Percentiles rank a stretch among this genome's conserved stretches.
Evolutionary conservation across 495 filamentous ascomycete species (phyloP).

Genomic region (Glonium stellatum): DNA sequence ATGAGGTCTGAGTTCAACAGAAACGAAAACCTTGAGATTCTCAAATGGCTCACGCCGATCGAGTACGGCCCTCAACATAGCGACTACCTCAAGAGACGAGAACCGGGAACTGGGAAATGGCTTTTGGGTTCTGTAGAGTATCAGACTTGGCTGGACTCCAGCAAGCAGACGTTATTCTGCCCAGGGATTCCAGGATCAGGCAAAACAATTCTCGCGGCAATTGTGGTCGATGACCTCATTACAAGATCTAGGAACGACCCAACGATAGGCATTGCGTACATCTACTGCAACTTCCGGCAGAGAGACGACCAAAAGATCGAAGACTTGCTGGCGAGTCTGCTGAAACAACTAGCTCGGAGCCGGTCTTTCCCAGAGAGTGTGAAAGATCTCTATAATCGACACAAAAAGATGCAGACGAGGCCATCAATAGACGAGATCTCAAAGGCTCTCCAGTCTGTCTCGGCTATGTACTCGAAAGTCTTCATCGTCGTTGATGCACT

Average conservation of each 20-base stretch:
- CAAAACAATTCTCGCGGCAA: slow-evolving; percentile 26
- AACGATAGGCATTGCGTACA: slow-evolving; percentile 34
- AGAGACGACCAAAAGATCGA: slow-evolving; percentile 32
- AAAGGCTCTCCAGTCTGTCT: slow-evolving; percentile 27
- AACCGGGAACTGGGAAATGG: slow-evolving; percentile 38
- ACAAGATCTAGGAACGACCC: slow-evolving; percentile 4
- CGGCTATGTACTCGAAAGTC: slow-evolving; percentile 23
- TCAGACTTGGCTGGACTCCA: slow-evolving; percentile 31
- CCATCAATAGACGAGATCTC: background rate
- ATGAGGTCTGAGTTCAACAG: too few relatives aligned
- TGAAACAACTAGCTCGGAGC: slow-evolving; percentile 38
- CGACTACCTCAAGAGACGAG: slow-evolving; percentile 31
- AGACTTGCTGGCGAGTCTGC: slow-evolving; percentile 34
- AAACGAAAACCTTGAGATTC: background rate
- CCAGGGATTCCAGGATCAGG: too few relatives aligned
- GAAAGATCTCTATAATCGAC: background rate
- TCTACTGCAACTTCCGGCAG: slow-evolving; percentile 39
- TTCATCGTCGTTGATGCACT: slow-evolving; percentile 46
- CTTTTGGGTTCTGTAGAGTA: slow-evolving; percentile 35
- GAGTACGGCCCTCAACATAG: slow-evolving; percentile 28
- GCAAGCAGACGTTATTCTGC: slow-evolving; percentile 33
- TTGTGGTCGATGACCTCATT: slow-evolving; percentile 29
- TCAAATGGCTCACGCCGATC: slow-evolving; percentile 17
- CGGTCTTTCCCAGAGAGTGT: slow-evolving; percentile 1
- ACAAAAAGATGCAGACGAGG: background rate